phyloP scores from a whole-genome alignment of 192 early-diverging fungal genomes.

The Lunasporangiospora selenospora region DNA sequence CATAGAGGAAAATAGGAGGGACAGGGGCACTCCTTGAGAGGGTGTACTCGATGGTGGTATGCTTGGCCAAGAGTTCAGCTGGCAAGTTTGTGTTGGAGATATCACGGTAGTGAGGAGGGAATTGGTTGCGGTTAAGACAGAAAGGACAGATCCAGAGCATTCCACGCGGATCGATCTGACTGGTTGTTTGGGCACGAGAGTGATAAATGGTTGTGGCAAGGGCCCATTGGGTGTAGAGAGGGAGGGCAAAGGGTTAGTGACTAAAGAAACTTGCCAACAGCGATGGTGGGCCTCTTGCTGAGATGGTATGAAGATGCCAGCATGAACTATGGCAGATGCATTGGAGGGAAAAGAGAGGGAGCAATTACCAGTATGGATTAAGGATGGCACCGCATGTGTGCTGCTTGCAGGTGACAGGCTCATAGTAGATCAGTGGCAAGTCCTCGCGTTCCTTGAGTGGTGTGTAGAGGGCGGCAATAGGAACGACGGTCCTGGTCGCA shows the following conservation, averaged over 20 bases:
- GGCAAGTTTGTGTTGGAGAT: constrained; percentile 93
- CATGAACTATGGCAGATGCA: too few species aligned
- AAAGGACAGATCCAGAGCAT: constrained; percentile 99
- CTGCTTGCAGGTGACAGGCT: constrained; percentile 94
- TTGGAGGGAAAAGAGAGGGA: too few species aligned
- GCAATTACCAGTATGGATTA: constrained; percentile 96
- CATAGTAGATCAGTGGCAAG: constrained; percentile 87
- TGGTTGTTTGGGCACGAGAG: too few species aligned
- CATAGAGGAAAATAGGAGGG: constrained; percentile 97
- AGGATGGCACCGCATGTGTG: constrained; percentile 94
- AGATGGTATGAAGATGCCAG: too few species aligned
- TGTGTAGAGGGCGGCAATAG: constrained; percentile 93
- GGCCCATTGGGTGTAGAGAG: too few species aligned
- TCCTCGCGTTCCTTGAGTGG: constrained; percentile 93
- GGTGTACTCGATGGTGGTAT: constrained; percentile 98
- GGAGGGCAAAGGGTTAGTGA: too few species aligned
- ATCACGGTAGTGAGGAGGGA: constrained; percentile 98
- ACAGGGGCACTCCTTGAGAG: constrained; percentile 84
- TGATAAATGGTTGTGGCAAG: too few species aligned
- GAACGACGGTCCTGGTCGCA: constrained; percentile 93
- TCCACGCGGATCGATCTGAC: constrained; percentile 95
- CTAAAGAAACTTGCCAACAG: too few species aligned
- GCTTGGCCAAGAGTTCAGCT: constrained; percentile 88
- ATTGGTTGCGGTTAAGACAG: constrained; percentile 95
- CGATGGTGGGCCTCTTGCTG: too few species aligned